Percentiles rank a stretch among this genome's conserved stretches.
phyloP scores from a whole-genome alignment of 305 asterid species.

The Solanum hybrid region DNA sequence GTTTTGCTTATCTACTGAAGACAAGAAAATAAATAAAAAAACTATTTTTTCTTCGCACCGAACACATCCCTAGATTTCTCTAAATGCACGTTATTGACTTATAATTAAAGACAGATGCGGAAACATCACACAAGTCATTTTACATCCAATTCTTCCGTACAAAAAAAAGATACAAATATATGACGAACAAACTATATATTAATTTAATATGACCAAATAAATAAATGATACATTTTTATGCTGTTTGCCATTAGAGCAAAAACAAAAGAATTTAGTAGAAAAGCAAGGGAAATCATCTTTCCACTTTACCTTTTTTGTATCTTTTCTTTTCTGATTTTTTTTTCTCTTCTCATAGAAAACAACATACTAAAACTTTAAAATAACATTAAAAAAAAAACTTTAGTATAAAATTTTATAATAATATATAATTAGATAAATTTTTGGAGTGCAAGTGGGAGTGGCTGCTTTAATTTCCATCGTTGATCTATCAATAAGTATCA shows the following conservation, averaged over 20 bases:
- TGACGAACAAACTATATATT: not conserved
- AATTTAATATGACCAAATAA: not conserved
- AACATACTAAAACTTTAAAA: constrained; percentile 12
- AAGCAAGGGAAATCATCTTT: not conserved
- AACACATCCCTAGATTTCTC: not conserved
- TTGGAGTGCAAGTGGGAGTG: constrained; percentile 14
- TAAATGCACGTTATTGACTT: not conserved
- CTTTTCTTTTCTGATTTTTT: not conserved
- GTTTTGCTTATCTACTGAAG: not conserved
- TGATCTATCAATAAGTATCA: constrained; percentile 2
- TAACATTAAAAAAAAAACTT: not conserved
- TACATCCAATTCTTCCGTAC: not conserved
- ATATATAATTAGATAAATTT: not conserved
- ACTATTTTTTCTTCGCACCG: not conserved
- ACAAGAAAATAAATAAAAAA: not conserved
- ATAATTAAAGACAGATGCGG: not conserved
- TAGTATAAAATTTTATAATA: not conserved
- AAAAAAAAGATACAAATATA: not conserved
- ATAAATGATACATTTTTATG: not conserved
- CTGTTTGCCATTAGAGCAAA: constrained; percentile 7
- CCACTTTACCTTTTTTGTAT: constrained; percentile 15
- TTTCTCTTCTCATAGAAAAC: constrained; percentile 2
- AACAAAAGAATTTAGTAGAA: not conserved
- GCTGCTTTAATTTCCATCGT: constrained; percentile 3
- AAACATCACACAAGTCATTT: not conserved